Percentiles rank a stretch among this genome's conserved stretches.
Evolutionary conservation across 768 basidiomycete genomes (phyloP).

Genomic region (Pulveroboletus sp.): DNA sequence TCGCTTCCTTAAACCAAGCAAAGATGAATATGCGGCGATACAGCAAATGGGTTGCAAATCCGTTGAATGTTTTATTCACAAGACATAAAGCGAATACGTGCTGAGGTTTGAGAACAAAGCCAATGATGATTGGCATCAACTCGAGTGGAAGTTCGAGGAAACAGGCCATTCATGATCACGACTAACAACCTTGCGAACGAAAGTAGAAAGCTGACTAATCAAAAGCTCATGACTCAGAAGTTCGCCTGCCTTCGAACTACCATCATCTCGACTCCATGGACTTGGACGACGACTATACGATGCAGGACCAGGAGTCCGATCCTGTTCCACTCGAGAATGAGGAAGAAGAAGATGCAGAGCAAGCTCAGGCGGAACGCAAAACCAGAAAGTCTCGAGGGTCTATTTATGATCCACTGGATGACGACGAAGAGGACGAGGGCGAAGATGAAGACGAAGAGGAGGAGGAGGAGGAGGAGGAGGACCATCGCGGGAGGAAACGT

Average conservation of each 20-base stretch:
- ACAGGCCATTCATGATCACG: slow-evolving; percentile 24
- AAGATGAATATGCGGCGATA: slow-evolving; percentile 60
- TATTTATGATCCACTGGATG: slow-evolving; percentile 35
- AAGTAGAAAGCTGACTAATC: slow-evolving; percentile 26
- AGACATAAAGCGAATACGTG: slow-evolving; percentile 50
- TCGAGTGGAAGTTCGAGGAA: slow-evolving; percentile 65
- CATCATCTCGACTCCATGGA: slow-evolving; percentile 26
- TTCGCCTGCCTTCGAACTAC: slow-evolving; percentile 21
- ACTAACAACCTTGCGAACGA: background rate
- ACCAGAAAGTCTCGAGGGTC: slow-evolving; percentile 26
- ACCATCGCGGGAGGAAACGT: slow-evolving; percentile 48
- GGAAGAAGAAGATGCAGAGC: no score
- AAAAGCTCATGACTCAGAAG: background rate
- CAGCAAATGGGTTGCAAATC: slow-evolving; percentile 45
- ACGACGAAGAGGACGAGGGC: slow-evolving; percentile 47
- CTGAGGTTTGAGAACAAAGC: slow-evolving; percentile 45
- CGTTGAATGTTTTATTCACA: slow-evolving; percentile 53
- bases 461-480: slow-evolving; percentile 42
- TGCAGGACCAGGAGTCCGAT: slow-evolving; percentile 29
- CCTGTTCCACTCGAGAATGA: slow-evolving; percentile 32
- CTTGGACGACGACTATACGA: slow-evolving; percentile 32
- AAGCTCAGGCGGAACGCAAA: slow-evolving; percentile 19
- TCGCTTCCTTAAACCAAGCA: slow-evolving; percentile 67
- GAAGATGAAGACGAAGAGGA: slow-evolving; percentile 60
- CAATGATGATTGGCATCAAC: slow-evolving; percentile 52